Conservation (phyloP, 108 stramenopile species). For the Conticribra guillardii region DNA sequence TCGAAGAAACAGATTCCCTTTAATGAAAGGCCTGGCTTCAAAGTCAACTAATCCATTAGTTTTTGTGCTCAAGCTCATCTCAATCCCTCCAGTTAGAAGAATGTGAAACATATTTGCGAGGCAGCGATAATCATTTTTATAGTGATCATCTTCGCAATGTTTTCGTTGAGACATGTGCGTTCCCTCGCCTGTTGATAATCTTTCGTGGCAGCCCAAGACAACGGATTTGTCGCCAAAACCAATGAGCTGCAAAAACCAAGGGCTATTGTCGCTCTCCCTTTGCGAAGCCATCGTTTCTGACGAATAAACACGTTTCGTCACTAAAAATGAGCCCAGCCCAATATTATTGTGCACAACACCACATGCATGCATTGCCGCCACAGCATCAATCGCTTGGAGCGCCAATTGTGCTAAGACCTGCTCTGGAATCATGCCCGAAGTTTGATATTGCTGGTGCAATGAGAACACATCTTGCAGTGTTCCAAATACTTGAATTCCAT, state of each 20-base stretch:
- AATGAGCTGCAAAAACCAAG: constrained; percentile 38
- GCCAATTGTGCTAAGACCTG: constrained; percentile 35
- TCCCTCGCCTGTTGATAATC: no score
- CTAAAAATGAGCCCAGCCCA: constrained; percentile 44
- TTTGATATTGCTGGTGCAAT: constrained; percentile 35
- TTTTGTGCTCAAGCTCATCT: constrained; percentile 20
- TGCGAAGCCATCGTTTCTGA: neutral
- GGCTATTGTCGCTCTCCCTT: neutral
- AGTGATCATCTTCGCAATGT: constrained; percentile 19
- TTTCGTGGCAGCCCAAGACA: constrained; percentile 26
- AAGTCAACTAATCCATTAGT: constrained; percentile 30
- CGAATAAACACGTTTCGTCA: constrained; percentile 8
- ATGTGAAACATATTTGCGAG: constrained; percentile 46
- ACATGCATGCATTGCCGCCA: constrained; percentile 44
- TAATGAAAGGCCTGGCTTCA: constrained; percentile 30
- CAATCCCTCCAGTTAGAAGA: constrained; percentile 44
- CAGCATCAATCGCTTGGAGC: constrained; percentile 38
- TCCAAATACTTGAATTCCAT: constrained; percentile 29
- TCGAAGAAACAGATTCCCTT: constrained; percentile 44
- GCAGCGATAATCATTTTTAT: constrained; percentile 47
- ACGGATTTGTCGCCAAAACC: constrained; percentile 46
- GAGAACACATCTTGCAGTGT: constrained; percentile 48
- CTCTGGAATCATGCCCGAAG: constrained; percentile 44
- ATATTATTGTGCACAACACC: constrained; percentile 45
- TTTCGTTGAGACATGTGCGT: neutral